Base-by-base conservation (phyloP, 345 rosid genomes). In the Microthlaspi erraticum region DNA sequence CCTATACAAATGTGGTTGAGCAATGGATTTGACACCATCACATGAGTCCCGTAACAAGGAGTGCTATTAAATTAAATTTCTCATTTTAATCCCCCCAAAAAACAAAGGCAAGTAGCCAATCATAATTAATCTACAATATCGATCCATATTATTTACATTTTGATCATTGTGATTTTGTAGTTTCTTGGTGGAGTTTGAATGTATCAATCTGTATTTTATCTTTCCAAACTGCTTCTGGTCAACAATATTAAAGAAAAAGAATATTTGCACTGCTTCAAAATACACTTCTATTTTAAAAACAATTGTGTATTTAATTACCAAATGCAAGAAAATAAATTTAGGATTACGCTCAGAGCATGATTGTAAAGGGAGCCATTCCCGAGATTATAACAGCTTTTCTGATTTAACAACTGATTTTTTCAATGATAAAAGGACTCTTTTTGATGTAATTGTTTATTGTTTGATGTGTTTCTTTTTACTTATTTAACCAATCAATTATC, bases 341-440 rank as follows among this genome's bases (percentile, higher is more conserved):
- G 55, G 81, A 72, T 86, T 54, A 74, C 55, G 79, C 76, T 81
- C 77, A 66, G 31, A 74, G 79, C 76, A 84, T 77, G 78, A 77
- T 80, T 77, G 79, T 79, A 63, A 51, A 66, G 73, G 70, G 49
- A 8, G 71, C 71, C 74, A 71, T 63, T 49, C 37, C 66, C 66
- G 71, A 80, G 75, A 83, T 77, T 78, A 42, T 33, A 70, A 53
- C 64, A 72, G 68, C 59, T 55, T 76, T 59, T 29, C 49, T 10
- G 65, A 49, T 77, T 68, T 60, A 57, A 57, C 45, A 58, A 57
- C 13, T 49, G 19, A 58, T 58, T 57, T 59, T 32, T 49, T 54
- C 39, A 66, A 58, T 41, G 71, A 66, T 73, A 42, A 64, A 66
- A 58, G 31, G n/a, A 55, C 49, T 36, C 42, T 17, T 64, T 52